These are phyloP conservation scores for Zarea fungicola DNA, from an alignment of 2,329 filamentous ascomycete genomes.

Conservation along the genomic window DNA sequence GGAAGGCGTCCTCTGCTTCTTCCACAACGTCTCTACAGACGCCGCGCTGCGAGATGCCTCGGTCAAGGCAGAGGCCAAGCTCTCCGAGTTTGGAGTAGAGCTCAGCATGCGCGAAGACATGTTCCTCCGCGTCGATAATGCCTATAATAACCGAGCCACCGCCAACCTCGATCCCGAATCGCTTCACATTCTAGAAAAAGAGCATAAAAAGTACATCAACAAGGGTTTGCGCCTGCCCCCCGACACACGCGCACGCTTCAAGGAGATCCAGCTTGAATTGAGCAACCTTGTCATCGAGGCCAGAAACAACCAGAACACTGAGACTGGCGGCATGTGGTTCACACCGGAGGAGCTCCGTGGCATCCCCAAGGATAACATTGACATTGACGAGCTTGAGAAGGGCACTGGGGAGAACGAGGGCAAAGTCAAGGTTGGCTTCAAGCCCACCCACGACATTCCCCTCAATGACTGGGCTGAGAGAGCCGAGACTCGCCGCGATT, in stretches of 20 bases:
- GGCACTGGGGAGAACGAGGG: constrained; percentile 68
- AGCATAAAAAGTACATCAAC: constrained; percentile 69
- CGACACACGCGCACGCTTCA: constrained; percentile 73
- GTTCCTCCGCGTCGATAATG: constrained; percentile 60
- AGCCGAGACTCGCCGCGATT: constrained; percentile 60
- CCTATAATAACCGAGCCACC: constrained; percentile 48
- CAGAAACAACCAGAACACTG: constrained; percentile 77
- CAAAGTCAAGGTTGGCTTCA: constrained; percentile 72
- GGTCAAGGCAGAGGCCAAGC: constrained; percentile 67
- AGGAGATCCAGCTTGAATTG: constrained; percentile 78
- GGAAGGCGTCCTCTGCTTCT: constrained; percentile 68
- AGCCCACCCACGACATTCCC: constrained; percentile 77
- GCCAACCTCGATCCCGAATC: constrained; percentile 62
- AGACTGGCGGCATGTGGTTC: constrained; percentile 77
- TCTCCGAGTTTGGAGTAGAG: constrained; percentile 75
- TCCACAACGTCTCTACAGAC: constrained; percentile 72
- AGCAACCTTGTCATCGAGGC: constrained; percentile 70
- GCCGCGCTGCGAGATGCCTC: constrained; percentile 67
- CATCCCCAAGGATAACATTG: constrained; percentile 65
- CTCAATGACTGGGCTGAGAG: constrained; percentile 71
- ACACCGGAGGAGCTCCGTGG: constrained; percentile 68
- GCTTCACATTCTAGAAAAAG: constrained; percentile 68
- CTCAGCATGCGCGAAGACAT: constrained; percentile 77
- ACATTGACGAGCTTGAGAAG: constrained; percentile 60
- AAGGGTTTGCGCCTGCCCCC: constrained; percentile 69